These are phyloP conservation scores for Amanita jacksonii DNA, from an alignment of 768 basidiomycete genomes.

Conservation along the genomic window DNA sequence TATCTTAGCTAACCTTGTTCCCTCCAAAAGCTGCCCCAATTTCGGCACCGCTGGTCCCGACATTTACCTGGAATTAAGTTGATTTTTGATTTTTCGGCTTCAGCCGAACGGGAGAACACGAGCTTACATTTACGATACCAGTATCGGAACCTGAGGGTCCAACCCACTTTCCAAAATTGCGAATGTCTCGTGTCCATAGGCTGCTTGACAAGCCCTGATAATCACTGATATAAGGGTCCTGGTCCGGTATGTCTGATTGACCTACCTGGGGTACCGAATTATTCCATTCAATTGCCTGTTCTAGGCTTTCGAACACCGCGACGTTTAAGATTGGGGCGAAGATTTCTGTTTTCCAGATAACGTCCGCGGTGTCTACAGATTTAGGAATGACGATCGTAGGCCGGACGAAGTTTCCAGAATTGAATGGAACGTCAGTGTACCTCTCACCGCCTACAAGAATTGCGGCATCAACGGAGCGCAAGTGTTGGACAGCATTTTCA, in stretches of 20 bases:
- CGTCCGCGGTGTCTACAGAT: slow-evolving; percentile 39
- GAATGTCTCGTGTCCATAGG: slow-evolving; percentile 81
- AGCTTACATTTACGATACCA: slow-evolving; percentile 79
- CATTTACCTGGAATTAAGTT: slow-evolving; percentile 35
- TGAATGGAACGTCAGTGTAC: slow-evolving; percentile 41
- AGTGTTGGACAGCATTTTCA: slow-evolving; percentile 45
- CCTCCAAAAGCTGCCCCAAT: slow-evolving; percentile 86
- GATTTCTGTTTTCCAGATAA: slow-evolving; percentile 70
- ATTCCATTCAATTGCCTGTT: slow-evolving; percentile 84
- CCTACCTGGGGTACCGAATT: slow-evolving; percentile 75
- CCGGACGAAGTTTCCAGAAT: slow-evolving; percentile 78
- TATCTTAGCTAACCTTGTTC: slow-evolving; percentile 58
- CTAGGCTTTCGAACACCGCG: slow-evolving; percentile 76
- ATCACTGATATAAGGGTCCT: slow-evolving; percentile 5
- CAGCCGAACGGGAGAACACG: slow-evolving; percentile 6
- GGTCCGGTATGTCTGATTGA: slow-evolving; percentile 9
- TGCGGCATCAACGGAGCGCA: slow-evolving; percentile 60
- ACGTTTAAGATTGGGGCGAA: slow-evolving; percentile 89
- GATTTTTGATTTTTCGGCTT: slow-evolving; percentile 48
- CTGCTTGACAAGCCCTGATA: slow-evolving; percentile 77
- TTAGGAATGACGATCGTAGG: slow-evolving; percentile 76
- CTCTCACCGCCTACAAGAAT: slow-evolving; percentile 64
- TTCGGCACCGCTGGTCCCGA: slow-evolving; percentile 51
- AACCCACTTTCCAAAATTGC: slow-evolving; percentile 86
- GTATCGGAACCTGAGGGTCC: slow-evolving; percentile 83